Evolutionary conservation across 2,329 filamentous ascomycete genomes (phyloP).

Genomic region (Metarhizium guizhouense): DNA sequence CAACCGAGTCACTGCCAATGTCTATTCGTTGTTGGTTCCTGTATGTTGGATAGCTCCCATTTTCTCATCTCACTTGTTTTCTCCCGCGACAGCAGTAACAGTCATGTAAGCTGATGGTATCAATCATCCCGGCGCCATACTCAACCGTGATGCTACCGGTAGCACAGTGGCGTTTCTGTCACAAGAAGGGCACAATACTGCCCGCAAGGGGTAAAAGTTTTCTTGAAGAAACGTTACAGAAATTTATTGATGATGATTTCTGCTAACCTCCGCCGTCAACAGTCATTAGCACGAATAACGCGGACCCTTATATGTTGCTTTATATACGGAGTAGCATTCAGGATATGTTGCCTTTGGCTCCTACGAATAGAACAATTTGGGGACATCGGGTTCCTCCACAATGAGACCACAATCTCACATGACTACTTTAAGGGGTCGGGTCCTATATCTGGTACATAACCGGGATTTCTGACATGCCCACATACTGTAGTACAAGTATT

Average conservation of each 20-base stretch:
- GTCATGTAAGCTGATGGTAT: neutral
- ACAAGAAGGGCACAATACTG: neutral
- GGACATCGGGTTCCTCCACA: neutral
- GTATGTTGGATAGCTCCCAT: neutral
- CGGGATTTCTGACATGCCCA: neutral
- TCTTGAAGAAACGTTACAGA: neutral
- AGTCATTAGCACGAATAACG: too few relatives aligned
- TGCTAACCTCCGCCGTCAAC: too few relatives aligned
- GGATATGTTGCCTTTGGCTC: neutral
- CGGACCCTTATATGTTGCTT: neutral
- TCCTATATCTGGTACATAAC: neutral
- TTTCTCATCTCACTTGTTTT: neutral
- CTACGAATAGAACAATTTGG: neutral
- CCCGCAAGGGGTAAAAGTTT: neutral
- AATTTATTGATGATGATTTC: neutral
- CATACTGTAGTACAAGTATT: neutral
- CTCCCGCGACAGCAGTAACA: neutral
- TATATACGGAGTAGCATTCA: neutral
- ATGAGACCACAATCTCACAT: neutral
- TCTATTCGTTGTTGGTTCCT: neutral
- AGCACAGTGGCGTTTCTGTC: neutral
- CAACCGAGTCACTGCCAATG: neutral
- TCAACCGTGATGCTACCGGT: conserved; percentile 1
- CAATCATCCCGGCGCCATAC: neutral
- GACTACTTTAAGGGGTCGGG: neutral